Base-by-base conservation (phyloP, 305 asterid species). In the Fraxinus baroniana region DNA sequence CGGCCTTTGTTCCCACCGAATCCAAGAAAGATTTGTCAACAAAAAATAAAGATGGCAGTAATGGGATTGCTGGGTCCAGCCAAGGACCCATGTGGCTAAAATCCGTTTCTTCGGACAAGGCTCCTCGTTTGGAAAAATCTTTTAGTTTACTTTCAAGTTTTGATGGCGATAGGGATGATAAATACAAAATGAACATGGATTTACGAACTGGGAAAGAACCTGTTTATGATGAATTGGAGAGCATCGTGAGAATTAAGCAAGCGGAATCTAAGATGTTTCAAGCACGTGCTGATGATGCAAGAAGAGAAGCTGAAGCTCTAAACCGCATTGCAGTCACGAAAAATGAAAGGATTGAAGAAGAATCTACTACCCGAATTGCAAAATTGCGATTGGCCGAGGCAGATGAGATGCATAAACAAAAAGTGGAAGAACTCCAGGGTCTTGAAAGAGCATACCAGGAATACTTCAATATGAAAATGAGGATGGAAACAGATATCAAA, bases 261-360 rank as follows among this genome's bases (percentile, higher is more conserved):
- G 99, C 97, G 0, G 99, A 95, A 88, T 92, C 99, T 1, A 88
- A 91, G 86, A 94, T 95, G 98, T 95, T 94, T 78, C 96, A 92
- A 87, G 74, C 88, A 3, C 97, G 99, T 12, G 97, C 98, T 4
- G 98, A 94, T 64, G 98, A 94, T 77, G 99, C 98, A 46, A 89
- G 97, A 86, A 90, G 87, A 86, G 99, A 95, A 84, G 92, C 98
- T 2, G 99, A 93, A 85, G 97, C 97, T 20, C 88, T 95, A 82
- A 92, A 90, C 80, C 95, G 92, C 70, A 93, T 94, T 66, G 86
- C 94, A 9, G 82, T 82, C 28, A 81, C 90, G 0, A 95, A 95
- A 86, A 87, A 76, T 64, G 95, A 92, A 80, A 90, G 88, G 86
- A 85, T 91, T 7, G 96, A 93, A 80, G 96, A 92, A 82, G 96